Conservation (phyloP, 345 rosid genomes). For the Pseudoturritis turrita region DNA sequence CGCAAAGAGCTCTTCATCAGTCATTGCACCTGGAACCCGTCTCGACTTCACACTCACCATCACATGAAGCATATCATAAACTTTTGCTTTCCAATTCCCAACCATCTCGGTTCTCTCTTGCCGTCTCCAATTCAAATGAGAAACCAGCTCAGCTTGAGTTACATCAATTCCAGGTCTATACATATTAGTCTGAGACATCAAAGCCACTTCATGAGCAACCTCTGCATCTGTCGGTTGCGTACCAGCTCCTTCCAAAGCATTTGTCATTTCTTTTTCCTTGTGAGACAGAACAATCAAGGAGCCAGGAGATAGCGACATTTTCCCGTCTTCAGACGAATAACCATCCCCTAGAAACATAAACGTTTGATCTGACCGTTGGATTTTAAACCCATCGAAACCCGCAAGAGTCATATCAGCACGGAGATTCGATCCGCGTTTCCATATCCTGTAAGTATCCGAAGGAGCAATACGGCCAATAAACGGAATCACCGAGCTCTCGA, state of each 20-base stretch:
- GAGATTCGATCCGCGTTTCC: conserved; percentile 97
- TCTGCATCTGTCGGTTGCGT: conserved; percentile 88
- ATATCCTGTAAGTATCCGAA: conserved; percentile 95
- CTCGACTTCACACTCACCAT: conserved; percentile 97
- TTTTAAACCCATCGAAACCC: conserved; percentile 94
- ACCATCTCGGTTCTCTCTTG: conserved; percentile 95
- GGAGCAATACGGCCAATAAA: conserved; percentile 98
- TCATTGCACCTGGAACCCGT: conserved; percentile 97
- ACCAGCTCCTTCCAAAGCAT: conserved; percentile 98
- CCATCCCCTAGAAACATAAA: conserved; percentile 92
- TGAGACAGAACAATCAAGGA: conserved; percentile 89
- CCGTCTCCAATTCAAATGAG: conserved; percentile 95
- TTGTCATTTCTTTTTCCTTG: conserved; percentile 91
- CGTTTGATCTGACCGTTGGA: conserved; percentile 91
- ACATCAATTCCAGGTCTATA: conserved; percentile 98
- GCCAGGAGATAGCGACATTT: conserved; percentile 56
- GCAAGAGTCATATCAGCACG: conserved; percentile 99
- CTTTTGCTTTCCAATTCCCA: conserved; percentile 94
- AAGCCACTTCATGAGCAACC: conserved; percentile 87
- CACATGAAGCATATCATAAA: conserved; percentile 95
- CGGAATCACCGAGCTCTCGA: conserved; percentile 96
- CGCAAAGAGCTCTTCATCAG: conserved; percentile 95
- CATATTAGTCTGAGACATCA: conserved; percentile 98
- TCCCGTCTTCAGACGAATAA: conserved; percentile 71
- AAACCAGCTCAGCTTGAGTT: conserved; percentile 89